Evolutionary conservation across 768 basidiomycete genomes (phyloP).

Genomic region (Hemileccinum rubropunctum): DNA sequence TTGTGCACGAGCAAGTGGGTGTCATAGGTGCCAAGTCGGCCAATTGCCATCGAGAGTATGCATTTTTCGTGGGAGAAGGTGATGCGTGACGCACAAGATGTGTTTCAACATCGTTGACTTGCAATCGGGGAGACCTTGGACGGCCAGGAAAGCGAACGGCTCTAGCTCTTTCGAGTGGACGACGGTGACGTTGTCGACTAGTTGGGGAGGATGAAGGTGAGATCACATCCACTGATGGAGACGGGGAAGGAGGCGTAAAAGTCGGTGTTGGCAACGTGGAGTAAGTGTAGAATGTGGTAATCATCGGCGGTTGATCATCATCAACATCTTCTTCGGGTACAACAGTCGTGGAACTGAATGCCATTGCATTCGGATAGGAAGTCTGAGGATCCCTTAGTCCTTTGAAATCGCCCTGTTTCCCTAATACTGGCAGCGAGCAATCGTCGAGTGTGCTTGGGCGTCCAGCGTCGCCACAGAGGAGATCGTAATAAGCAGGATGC

Average conservation of each 20-base stretch:
- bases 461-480: not conserved
- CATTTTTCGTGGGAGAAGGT: slow-evolving; percentile 3
- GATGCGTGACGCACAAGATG: not conserved
- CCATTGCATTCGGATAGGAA: slow-evolving; percentile 12
- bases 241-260: slow-evolving; percentile 31
- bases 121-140: slow-evolving; percentile 23
- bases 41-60: slow-evolving; percentile 14
- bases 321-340: slow-evolving; percentile 15
- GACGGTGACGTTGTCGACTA: slow-evolving; percentile 23
- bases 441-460: not conserved
- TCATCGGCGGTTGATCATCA: slow-evolving; percentile 14
- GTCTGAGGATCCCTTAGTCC: slow-evolving; percentile 15
- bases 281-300: slow-evolving; percentile 23
- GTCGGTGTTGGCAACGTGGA: slow-evolving; percentile 26
- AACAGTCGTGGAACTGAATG: slow-evolving; percentile 6
- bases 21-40: slow-evolving; percentile 4
- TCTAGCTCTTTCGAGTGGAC: slow-evolving; percentile 31
- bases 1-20: slow-evolving; percentile 5
- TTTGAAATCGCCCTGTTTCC: slow-evolving; percentile 3
- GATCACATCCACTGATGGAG: slow-evolving; percentile 25
- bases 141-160: slow-evolving; percentile 31
- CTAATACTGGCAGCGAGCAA: not conserved
- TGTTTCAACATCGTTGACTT: slow-evolving; percentile 14
- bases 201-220: slow-evolving; percentile 20
- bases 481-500: not conserved